Percentiles rank a stretch among this genome's conserved stretches.
These are phyloP conservation scores for Umbilicus rupestris DNA, from an alignment of 164 flowering plant genomes.

Conservation along the genomic window DNA sequence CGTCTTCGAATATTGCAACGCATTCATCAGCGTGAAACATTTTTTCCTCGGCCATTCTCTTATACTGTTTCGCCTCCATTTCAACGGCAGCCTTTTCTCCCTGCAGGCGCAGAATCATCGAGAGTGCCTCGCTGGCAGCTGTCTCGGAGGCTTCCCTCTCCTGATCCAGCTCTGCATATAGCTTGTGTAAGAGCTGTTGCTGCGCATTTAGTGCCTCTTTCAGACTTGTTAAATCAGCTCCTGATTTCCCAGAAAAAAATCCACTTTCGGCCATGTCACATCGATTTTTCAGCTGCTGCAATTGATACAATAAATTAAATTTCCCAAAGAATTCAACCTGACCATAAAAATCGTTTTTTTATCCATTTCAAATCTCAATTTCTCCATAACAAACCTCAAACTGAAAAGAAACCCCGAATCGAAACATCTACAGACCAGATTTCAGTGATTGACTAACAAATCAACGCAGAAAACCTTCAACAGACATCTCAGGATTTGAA, in stretches of 20 bases:
- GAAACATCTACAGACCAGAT: too few species aligned
- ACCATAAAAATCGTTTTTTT: background rate
- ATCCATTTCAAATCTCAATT: background rate
- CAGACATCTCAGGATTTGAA: background rate
- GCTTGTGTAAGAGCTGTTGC: constrained; percentile 60
- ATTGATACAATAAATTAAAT: background rate
- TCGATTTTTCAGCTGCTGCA: constrained; percentile 4
- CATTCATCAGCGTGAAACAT: constrained; percentile 59
- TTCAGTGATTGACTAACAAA: too few species aligned
- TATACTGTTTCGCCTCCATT: constrained; percentile 84
- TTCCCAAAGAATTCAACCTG: background rate
- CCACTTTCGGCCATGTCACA: constrained; percentile 25
- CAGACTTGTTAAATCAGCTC: constrained; percentile 29
- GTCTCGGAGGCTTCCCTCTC: constrained; percentile 81
- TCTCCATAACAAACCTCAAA: too few species aligned
- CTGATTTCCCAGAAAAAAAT: constrained; percentile 13
- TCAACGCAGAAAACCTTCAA: background rate
- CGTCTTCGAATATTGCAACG: constrained; percentile 43
- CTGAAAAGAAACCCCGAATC: too few species aligned
- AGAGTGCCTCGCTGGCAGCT: constrained; percentile 71
- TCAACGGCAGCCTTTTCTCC: constrained; percentile 66
- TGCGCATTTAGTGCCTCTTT: constrained; percentile 60
- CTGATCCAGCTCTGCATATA: constrained; percentile 58
- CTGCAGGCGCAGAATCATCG: constrained; percentile 81
- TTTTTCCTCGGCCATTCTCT: constrained; percentile 80